These are phyloP conservation scores for Trichophyton equinum DNA, from an alignment of 2,329 filamentous ascomycete genomes.

Conservation along the genomic window DNA sequence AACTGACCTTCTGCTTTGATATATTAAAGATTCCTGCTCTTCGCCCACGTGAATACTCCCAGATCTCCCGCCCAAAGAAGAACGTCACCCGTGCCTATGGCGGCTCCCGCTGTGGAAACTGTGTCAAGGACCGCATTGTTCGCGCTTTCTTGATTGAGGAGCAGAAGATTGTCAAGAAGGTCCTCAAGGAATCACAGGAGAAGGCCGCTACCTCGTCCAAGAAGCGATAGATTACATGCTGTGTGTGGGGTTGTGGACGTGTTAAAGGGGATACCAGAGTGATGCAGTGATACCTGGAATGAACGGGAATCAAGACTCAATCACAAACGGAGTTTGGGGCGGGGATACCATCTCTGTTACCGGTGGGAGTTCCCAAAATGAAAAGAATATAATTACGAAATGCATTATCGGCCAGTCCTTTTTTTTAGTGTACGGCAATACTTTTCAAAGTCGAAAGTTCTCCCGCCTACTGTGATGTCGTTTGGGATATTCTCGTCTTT, in stretches of 20 bases:
- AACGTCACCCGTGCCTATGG: slow-evolving; percentile 97
- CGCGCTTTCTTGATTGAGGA: slow-evolving; percentile 99
- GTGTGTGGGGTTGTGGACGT: background rate
- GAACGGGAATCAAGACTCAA: background rate
- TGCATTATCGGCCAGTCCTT: background rate
- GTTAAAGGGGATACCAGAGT: background rate
- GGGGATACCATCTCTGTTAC: slow-evolving; percentile 1
- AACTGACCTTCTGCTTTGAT: background rate
- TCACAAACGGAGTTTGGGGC: slow-evolving; percentile 5
- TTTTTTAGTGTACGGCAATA: slow-evolving; percentile 3
- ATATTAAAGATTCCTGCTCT: slow-evolving; percentile 70
- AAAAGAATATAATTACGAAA: slow-evolving; percentile 5
- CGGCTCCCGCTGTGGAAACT: slow-evolving; percentile 96
- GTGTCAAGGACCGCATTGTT: slow-evolving; percentile 94
- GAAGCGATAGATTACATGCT: slow-evolving; percentile 31
- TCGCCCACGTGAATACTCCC: slow-evolving; percentile 93
- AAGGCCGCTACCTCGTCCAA: slow-evolving; percentile 31
- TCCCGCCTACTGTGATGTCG: background rate
- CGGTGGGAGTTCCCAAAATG: background rate
- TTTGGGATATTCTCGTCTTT: background rate
- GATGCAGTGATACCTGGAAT: background rate
- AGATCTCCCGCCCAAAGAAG: slow-evolving; percentile 98
- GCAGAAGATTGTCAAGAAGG: slow-evolving; percentile 99
- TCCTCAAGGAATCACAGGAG: slow-evolving; percentile 93
- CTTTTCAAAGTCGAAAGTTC: background rate